phyloP scores from a whole-genome alignment of 2,329 filamentous ascomycete genomes.

The Pseudogymnoascus sp. region DNA sequence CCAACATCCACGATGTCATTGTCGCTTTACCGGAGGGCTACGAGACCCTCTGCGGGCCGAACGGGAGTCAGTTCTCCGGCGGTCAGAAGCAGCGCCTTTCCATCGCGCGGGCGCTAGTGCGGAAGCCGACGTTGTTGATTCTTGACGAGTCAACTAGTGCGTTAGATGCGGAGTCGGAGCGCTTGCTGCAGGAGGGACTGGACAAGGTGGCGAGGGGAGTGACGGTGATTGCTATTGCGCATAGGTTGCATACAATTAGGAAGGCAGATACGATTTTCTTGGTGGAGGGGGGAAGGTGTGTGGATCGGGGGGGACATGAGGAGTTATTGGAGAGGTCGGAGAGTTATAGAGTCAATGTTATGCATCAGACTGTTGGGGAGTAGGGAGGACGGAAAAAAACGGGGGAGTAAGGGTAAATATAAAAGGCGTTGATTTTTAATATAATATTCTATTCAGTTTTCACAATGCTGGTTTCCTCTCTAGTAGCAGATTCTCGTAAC shows the following conservation, averaged over 20 bases:
- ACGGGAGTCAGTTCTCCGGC: constrained; percentile 66
- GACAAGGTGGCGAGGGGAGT: constrained; percentile 47
- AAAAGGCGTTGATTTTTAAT: too few species aligned
- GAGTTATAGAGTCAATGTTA: constrained; percentile 42
- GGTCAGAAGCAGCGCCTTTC: constrained; percentile 72
- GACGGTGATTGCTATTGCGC: constrained; percentile 53
- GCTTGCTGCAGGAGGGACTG: constrained; percentile 58
- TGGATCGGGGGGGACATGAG: constrained; percentile 46
- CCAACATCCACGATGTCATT: constrained; percentile 66
- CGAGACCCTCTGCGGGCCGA: constrained; percentile 59
- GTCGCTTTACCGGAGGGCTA: constrained; percentile 56
- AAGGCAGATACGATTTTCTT: constrained; percentile 53
- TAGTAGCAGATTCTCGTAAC: too few species aligned
- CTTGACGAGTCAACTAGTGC: constrained; percentile 78
- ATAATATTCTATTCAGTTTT: too few species aligned
- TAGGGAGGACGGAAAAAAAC: background rate
- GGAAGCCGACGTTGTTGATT: constrained; percentile 64
- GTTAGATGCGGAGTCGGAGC: constrained; percentile 64
- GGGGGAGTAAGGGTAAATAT: too few species aligned
- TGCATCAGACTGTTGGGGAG: constrained; percentile 37
- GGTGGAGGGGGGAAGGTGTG: constrained; percentile 45
- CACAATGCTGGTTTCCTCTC: too few species aligned
- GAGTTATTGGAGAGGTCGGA: constrained; percentile 46
- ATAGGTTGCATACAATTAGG: constrained; percentile 49
- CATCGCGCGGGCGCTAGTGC: constrained; percentile 68